These are phyloP conservation scores for Fermentozyma sake DNA, from an alignment of 1,139 yeast genomes.

Conservation along the genomic window DNA sequence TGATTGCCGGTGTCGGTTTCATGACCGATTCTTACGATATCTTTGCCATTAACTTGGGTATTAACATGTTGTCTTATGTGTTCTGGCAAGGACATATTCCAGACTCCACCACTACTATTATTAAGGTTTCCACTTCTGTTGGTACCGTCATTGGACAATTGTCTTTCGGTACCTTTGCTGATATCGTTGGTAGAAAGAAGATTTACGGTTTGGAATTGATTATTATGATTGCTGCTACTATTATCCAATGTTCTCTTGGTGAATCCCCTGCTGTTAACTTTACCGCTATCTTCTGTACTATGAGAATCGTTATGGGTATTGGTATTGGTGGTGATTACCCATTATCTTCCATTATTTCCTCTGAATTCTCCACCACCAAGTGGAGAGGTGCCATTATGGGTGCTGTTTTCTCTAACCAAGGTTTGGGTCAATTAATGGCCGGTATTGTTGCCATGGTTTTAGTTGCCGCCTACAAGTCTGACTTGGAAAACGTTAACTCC, in stretches of 20 bases:
- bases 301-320: constrained; percentile 83
- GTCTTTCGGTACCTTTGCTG: constrained; percentile 82
- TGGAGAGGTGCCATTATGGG: constrained; percentile 98
- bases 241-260: constrained; percentile 71
- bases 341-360: constrained; percentile 85
- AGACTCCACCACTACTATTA: constrained; percentile 62
- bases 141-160: constrained; percentile 94
- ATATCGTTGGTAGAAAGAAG: constrained; percentile 80
- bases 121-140: constrained; percentile 85
- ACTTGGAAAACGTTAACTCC: constrained; percentile 45
- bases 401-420: constrained; percentile 90
- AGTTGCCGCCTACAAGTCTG: constrained; percentile 67
- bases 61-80: constrained; percentile 69
- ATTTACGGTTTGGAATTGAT: constrained; percentile 85
- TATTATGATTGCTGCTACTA: constrained; percentile 76
- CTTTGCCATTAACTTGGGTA: constrained; percentile 80
- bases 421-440: constrained; percentile 85
- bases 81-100: constrained; percentile 65
- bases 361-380: constrained; percentile 85
- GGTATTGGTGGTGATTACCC: constrained; percentile 99
- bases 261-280: constrained; percentile 64
- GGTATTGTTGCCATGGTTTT: constrained; percentile 74
- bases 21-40: constrained; percentile 90
- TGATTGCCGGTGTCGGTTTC: constrained; percentile 94
- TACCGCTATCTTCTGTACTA: constrained; percentile 67